phyloP scores from a whole-genome alignment of 352 stramenopile species.

The Globisporangium camurandrum region DNA sequence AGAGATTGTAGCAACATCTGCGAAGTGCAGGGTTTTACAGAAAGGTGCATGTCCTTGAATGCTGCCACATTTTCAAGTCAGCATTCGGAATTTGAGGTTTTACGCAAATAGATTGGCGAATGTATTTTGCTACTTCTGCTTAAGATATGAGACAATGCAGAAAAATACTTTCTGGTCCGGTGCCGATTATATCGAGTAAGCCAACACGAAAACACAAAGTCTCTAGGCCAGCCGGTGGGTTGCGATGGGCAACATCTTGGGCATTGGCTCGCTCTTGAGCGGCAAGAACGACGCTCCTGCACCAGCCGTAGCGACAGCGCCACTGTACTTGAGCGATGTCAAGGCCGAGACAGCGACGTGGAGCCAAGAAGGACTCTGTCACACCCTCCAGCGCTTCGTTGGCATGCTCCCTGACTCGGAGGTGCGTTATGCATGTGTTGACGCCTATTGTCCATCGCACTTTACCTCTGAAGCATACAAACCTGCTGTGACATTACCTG shows the following conservation, averaged over 20 bases:
- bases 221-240: no score
- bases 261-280: slow-evolving; percentile 1
- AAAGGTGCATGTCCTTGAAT: no score
- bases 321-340: slow-evolving; percentile 50
- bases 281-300: background rate
- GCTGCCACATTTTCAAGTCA: no score
- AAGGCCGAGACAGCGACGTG: slow-evolving; percentile 34
- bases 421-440: slow-evolving; percentile 10
- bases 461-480: slow-evolving; percentile 2
- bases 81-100: no score
- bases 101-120: no score
- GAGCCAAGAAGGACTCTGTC: slow-evolving; percentile 42
- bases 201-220: background rate
- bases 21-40: no score
- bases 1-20: no score
- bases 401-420: slow-evolving; percentile 47
- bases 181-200: no score
- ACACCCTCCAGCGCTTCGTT: slow-evolving; percentile 48
- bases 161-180: no score
- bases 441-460: background rate
- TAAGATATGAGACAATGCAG: no score
- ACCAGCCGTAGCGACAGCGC: slow-evolving; percentile 7
- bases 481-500: no score
- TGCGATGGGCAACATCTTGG: slow-evolving; percentile 11
- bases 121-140: no score